Evolutionary conservation across 2,329 filamentous ascomycete species (phyloP).

Genomic region (Xylariales sp.): DNA sequence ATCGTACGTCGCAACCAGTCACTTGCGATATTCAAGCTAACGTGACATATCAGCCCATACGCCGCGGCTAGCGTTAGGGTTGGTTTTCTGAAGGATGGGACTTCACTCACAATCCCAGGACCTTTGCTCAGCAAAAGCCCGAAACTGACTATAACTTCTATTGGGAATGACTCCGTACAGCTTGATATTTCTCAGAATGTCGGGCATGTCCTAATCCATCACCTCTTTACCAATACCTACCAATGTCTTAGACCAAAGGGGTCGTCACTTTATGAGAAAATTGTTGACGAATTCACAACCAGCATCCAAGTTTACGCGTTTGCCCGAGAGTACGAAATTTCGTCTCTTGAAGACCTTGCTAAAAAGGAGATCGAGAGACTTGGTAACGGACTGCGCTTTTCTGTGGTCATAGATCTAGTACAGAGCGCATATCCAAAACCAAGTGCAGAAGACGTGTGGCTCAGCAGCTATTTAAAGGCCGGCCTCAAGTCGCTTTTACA

Average conservation of each 20-base stretch:
- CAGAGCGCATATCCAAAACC: slow-evolving; percentile 5
- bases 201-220: slow-evolving; percentile 18
- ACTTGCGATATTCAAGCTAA: too few relatives aligned
- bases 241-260: slow-evolving; percentile 16
- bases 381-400: slow-evolving; percentile 6
- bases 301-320: slow-evolving; percentile 13
- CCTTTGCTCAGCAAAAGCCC: too few relatives aligned
- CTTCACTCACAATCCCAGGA: too few relatives aligned
- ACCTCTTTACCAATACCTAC: slow-evolving; percentile 17
- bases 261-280: slow-evolving; percentile 8
- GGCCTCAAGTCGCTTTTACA: neutral
- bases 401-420: too few relatives aligned
- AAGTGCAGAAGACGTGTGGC: slow-evolving; percentile 11
- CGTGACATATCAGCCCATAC: too few relatives aligned
- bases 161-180: too few relatives aligned
- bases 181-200: slow-evolving; percentile 13
- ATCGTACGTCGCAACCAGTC: too few relatives aligned
- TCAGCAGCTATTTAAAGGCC: slow-evolving; percentile 11
- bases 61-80: too few relatives aligned
- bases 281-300: slow-evolving; percentile 13
- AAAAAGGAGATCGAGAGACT: slow-evolving; percentile 16
- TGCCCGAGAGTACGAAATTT: slow-evolving; percentile 13
- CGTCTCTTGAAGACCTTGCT: slow-evolving; percentile 11
- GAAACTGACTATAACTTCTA: too few relatives aligned
- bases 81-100: too few relatives aligned